Base-by-base conservation (phyloP, 352 stramenopile genomes). In the Globisporangium lucens region DNA sequence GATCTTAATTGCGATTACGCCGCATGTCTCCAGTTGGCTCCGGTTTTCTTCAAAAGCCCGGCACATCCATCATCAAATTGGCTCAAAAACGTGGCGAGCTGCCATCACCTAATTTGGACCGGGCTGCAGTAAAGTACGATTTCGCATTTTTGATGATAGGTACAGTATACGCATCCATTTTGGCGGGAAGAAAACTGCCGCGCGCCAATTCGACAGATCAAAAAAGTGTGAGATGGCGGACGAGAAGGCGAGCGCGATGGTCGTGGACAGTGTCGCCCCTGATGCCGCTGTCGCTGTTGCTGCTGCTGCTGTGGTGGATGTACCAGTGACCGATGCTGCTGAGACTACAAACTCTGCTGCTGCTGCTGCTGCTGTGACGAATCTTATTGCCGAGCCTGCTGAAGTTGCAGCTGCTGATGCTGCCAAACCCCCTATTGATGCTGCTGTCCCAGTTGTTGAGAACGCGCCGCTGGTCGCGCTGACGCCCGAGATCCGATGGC, bases 401-500 rank as follows among this genome's bases (percentile, higher is more conserved):
- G 24, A 2, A 4, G 12, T 15, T 36, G 27, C 27, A 27, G 52
- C 5, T 56, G 49, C 8, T 27, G 15, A 9, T 22, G 12, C 22
- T 22, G 12, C 22, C 27, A 29, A 57, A 22, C 2, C 24, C 3
- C 51, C 55, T 46, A 10, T 2, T 46, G 17, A 15, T 46, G n/a
- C 24, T 35, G 30, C 29, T 60, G 20, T 9, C 7, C 30, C 35
- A 60, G 56, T n/a, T 15, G 33, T 13, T 47, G 56, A 17, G 43
- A 43, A 53, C 51, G 24, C 65, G 35, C 73, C 69, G 7, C 73
- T 94, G 75, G 77, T 75, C 10, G 85, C 91, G 27, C 66, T 81
- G 46, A 96, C 89, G 56, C 89, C 89, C 43, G 85, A 95, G 76
- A 95, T 95, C 70, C 89, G 87, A 27, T 91, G 89, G 75, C 89